Base-by-base conservation (phyloP, 164 flowering plant genomes). In the Berberis thunbergii region DNA sequence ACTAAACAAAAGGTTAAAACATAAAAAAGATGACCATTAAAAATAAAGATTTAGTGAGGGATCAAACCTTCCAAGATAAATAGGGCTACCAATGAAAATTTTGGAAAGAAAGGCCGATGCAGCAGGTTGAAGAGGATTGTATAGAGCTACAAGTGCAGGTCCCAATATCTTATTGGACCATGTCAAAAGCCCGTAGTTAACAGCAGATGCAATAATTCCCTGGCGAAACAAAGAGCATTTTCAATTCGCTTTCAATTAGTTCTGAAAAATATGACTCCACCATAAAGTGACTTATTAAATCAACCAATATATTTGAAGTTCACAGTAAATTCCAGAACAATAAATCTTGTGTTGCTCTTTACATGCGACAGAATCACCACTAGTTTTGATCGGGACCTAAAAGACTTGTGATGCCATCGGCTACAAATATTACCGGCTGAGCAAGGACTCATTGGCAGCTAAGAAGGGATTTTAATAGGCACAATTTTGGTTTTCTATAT, bases 91-190 rank as follows among this genome's bases (percentile, higher is more conserved):
- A 64, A 95, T 90, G 76, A 95, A 91, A 69, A 91, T 70, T 75
- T 78, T 86, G 48, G 99, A 95, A 61, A 95, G 75, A 40, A 91
- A 74, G 57, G 99, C 92, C 66, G 97, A 91, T 49, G 88, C 81
- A 10, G 86, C 90, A 71, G 97, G 99, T 74, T 95, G 99, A 66
- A 95, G 92, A 7, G 99, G 99, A 70, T 79, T 86, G 67, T 95
- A 91, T 3, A 95, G 84, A 44, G 97, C 91, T 59, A 95, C 97
- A 75, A 95, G 60, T 54, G 97, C 75, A 57, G 99, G 97, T 49
- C 97, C 97, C 74, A 95, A 66, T 41, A 88, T 83, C 81, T 91
- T 95, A 70, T 91, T 95, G 57, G 85, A 84, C 99, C 99, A 95
- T 57, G 97, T 87, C 67, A 86, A 66, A 45, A 91, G 81, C 50